Evolutionary conservation across 805 yeast genomes (phyloP), one percentile per base, ranked within the genome.

Genomic region (Metschnikowia kunwiensis): DNA sequence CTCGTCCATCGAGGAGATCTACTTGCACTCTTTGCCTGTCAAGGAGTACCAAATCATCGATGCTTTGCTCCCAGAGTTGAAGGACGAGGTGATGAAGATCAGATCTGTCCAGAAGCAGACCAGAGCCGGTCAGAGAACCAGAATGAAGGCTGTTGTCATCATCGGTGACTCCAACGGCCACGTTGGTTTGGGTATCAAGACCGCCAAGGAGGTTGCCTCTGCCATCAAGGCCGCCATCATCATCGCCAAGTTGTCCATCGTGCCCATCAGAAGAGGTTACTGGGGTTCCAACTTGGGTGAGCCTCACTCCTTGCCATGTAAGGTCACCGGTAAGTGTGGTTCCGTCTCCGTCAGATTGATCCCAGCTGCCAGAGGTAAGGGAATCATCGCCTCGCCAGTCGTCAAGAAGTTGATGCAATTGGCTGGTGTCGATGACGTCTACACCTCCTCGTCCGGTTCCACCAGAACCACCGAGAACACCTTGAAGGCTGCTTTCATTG

Each of bases 351-450:
- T 91, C 58, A 88, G 98, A 82, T 82, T 93, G 70, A 89, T 93
- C 69, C 98, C 98, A 75, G 98, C 98, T 58, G 97, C 98, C 82
- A 93, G 98, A 82, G 98, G 98, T 91, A 88, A 95, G 72, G 97
- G 97, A 85, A 86, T 93, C 68, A 96, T 93, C 61, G 98, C 98
- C 68, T 93, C 98, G 60, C 97, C 98, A 72, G 96, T 96, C 58
- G 97, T 93, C 72, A 91, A 89, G 86, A 88, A 88, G 78, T 82
- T 93, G 75, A 78, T 93, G 78, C 96, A 91, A 79, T 86, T 93
- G 71, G 98, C 97, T 68, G 98, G 98, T 86, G 82, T 93, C 72
- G 95, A 91, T 78, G 98, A 93, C 77, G 95, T 93, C 65, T 93
- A 89, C 88, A 93, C 98, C 60, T 80, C 95, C 63, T 91, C 98